Evolutionary conservation across 2,329 filamentous ascomycete species (phyloP), one percentile per base, ranked within the genome.

Genomic region (Claviceps paspali): DNA sequence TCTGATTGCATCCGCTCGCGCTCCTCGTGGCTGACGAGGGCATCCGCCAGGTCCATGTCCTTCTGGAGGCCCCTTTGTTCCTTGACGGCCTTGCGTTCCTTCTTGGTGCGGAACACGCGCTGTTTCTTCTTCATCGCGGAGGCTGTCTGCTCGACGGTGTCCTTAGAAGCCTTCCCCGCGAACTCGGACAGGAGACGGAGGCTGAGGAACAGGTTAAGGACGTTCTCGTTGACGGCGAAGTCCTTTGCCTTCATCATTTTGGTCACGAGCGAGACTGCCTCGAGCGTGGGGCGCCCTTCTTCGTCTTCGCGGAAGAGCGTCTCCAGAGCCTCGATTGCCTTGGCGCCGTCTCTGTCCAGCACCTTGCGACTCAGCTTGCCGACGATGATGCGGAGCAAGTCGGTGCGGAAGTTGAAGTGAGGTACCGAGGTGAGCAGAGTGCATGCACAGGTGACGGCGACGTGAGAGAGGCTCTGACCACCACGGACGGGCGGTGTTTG

Each of bases 231-330:
- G 21, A 95, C 71, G 33, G 76, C 64, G 57, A 83, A 98, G 41
- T 88, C 76, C 47, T 78, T 79, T 2, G 78, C 78, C 60, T 83
- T 93, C 78, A 98, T 88, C 87, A 95, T 94, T 63, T 91, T 94
- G 18, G 84, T 76, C 29, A 98, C 64, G 38, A 94, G 67, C 1
- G 77, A 75, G 9, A 93, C 83, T 0, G 84, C 82, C 54, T 98
- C 91, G 47, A 94, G 69, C 1, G 87, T 85, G 1, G 86, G 78
- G 14, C 82, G 76, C 12, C 91, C 91, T 51, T 96, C 88, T 34
- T 95, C 85, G 44, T 98, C 91, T 10, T 86, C 77, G 15, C 67
- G 66, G 52, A 96, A 95, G 1, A 96, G 63, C 3, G 74, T 79
- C 58, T 93, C 82, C 29, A 98, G 57, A 0, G 87, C 79, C 43